Percentiles rank a stretch among this genome's conserved stretches.
These are phyloP conservation scores for Corymbia citriodora DNA, from an alignment of 441 rosid genomes.

Conservation along the genomic window DNA sequence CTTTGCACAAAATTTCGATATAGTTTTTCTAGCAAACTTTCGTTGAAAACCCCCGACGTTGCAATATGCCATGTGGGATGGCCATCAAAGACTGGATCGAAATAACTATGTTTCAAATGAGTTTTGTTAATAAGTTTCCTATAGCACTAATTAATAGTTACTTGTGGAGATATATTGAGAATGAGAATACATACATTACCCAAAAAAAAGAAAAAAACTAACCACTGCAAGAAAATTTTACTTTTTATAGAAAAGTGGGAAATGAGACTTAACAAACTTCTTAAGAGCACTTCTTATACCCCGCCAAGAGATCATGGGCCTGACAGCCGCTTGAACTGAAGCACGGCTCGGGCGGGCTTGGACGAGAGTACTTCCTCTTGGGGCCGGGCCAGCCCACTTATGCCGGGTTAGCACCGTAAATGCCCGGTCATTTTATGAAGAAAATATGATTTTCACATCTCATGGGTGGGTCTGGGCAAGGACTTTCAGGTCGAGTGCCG, in stretches of 20 bases:
- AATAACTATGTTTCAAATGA: not conserved
- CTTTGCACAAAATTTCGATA: not conserved
- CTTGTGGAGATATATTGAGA: not conserved
- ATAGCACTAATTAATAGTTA: not conserved
- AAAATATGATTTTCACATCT: not conserved
- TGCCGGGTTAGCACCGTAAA: not conserved
- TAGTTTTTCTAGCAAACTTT: not conserved
- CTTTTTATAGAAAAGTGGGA: not conserved
- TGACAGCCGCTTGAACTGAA: not conserved
- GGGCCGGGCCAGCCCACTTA: not conserved
- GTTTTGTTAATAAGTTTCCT: not conserved
- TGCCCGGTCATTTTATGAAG: not conserved
- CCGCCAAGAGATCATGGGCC: not conserved
- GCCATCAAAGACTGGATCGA: accelerated
- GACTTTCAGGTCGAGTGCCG: not conserved
- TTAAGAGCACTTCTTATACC: not conserved
- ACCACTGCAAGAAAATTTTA: not conserved
- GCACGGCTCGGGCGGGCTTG: not conserved
- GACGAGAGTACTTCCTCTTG: not conserved
- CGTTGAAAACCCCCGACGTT: accelerated
- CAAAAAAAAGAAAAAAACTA: not conserved
- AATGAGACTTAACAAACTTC: not conserved
- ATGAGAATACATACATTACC: not conserved
- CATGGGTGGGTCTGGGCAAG: not conserved
- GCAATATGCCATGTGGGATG: accelerated